Evolutionary conservation across 768 basidiomycete genomes (phyloP).

Genomic region (Leccinellum albellum): DNA sequence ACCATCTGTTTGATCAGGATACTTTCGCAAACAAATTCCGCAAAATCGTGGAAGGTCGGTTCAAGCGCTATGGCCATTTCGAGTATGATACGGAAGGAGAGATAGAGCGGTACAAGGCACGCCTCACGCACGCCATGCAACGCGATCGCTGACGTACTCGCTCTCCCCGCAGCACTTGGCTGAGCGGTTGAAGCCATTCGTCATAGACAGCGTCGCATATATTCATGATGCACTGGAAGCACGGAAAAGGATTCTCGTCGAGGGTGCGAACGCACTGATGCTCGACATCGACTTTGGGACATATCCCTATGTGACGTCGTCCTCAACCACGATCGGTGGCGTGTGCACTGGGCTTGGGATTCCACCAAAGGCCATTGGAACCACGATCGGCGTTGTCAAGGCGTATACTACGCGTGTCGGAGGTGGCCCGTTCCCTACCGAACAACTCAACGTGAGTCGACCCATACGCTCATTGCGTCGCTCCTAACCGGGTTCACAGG

Average conservation of each 20-base stretch:
- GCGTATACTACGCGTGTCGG: conserved; percentile 98
- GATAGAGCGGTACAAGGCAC: conserved; percentile 86
- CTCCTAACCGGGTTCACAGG: conserved; percentile 39
- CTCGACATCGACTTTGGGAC: conserved; percentile 97
- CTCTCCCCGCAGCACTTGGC: conserved; percentile 61
- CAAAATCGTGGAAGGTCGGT: conserved; percentile 91
- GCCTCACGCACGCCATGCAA: conserved; percentile 5
- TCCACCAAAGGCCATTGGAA: conserved; percentile 85
- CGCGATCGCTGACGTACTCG: background rate
- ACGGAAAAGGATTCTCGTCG: conserved; percentile 83
- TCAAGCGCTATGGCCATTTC: conserved; percentile 96
- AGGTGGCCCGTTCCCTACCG: conserved; percentile 97
- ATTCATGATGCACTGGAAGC: conserved; percentile 74
- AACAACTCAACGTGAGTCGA: conserved; percentile 77
- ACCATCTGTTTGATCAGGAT: conserved; percentile 88
- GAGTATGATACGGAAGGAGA: conserved; percentile 99
- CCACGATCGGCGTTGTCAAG: conserved; percentile 89
- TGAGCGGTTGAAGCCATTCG: conserved; percentile 78
- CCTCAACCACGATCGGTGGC: conserved; percentile 89
- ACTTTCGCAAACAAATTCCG: conserved; percentile 91
- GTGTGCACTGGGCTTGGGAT: conserved; percentile 98
- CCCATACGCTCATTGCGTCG: background rate
- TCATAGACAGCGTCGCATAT: conserved; percentile 84
- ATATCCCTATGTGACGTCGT: conserved; percentile 96
- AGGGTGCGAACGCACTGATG: conserved; percentile 98